Base-by-base conservation (phyloP, 2,329 filamentous ascomycete genomes). In the Cyclaneusma minus region DNA sequence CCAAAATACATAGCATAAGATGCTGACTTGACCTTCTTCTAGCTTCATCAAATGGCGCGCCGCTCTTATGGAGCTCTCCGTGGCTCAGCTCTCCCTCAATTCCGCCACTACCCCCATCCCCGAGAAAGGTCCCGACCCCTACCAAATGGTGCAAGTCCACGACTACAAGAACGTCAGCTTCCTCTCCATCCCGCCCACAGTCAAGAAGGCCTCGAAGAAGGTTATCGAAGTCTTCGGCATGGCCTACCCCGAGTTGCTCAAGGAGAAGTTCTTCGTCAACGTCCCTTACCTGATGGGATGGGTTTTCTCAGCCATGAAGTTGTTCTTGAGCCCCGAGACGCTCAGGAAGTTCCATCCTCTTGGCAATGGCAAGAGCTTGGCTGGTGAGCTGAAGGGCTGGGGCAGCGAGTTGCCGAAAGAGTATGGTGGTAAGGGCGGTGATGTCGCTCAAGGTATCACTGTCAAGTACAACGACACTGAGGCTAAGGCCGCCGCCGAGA, bases 241-340 rank as follows among this genome's bases (percentile, higher is more conserved):
- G 39, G 79, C 80, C 38, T 94, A 94, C 55, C 85, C 87, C 0
- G 87, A 94, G 58, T 70, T 92, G 7, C 64, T 94, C 25, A 71
- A 70, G 41, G 70, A 87, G 56, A 94, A 94, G 61, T 94, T 85
- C 64, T 94, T 94, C 48, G 79, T 94, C 55, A 94, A 94, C 44
- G 82, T 94, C 5, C 87, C 87, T 0, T 54, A 74, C 29, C 62
- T 94, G 43, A 94, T 94, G 85, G 80, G 82, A 30, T 94, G 85
- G 63, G 67, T 84, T 47, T 84, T 79, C 49, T 58, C 61, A 12
- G 64, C 75, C 28, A 75, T 84, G 58, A 84, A 83, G 58, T 53
- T 81, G 11, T 76, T 85, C 48, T 58, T 84, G 22, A 70, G 74
- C 16, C 61, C 71, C 25, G 75, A 77, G 44, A 84, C 79, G 1